Evolutionary conservation across 2,329 filamentous ascomycete genomes (phyloP), one percentile per base, ranked within the genome.

Genomic region (Aureobasidium sp.): DNA sequence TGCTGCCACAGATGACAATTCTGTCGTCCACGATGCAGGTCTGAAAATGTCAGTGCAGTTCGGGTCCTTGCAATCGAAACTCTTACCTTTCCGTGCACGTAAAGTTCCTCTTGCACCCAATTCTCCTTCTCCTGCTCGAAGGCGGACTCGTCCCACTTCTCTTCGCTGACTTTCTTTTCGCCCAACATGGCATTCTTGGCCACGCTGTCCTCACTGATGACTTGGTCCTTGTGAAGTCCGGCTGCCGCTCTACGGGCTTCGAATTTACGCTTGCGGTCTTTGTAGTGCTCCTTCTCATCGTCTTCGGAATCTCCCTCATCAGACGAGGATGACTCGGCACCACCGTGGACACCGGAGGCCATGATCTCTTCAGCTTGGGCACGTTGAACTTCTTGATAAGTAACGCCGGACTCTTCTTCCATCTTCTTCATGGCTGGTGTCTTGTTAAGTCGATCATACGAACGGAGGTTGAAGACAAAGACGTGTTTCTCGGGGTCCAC

Each of bases 41-140:
- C 65, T 68, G 44, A 5, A 3, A 6, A 12, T 12, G 58, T 62
- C 44, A 62, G 58, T 34, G n/a, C n/a, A n/a, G n/a, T n/a, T n/a
- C 27, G 27, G 12, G 6, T 30, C 27, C 6, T 30, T 30, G 27
- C 16, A 50, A n/a, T 8, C 3, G 71, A 6, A 6, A 35, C 68
- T 30, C 56, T 61, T 42, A 96, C 77, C 72, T 97, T 98, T 24
- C 83, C 86, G 68, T 98, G 93, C 42, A 97, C 85, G 67, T 98
- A 98, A 2, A 97, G 79, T 68, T 98, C 91, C 67, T 98, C 93
- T 66, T 95, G 91, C 55, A 97, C 85, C 75, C 93, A 94, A 65
- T 94, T 88, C 51, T 85, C 79, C 54, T 90, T 85, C 68, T 97
- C 93, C 1, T 80, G 79, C 60, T 91, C 59, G 30, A 55, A 47